Percentiles rank a stretch among this genome's conserved stretches.
Evolutionary conservation across 345 rosid species (phyloP).

Genomic region (Stellera chamaejasme): DNA sequence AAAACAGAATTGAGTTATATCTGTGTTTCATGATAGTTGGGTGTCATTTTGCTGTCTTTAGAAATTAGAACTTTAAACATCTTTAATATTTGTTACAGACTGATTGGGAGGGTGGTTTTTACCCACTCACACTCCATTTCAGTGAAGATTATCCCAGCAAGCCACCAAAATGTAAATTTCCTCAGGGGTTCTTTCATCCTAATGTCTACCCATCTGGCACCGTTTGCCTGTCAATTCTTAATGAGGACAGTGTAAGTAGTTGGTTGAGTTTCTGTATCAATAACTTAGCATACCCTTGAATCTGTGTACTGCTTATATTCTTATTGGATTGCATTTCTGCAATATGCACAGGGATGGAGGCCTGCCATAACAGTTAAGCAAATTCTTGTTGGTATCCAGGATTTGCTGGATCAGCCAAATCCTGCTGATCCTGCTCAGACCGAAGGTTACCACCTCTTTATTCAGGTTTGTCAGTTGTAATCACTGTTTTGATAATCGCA

Average conservation of each 20-base stretch:
- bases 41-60: no score
- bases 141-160: conserved; percentile 91
- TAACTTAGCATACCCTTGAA: not conserved
- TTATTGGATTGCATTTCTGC: not conserved
- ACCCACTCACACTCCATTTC: conserved; percentile 67
- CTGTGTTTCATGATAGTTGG: no score
- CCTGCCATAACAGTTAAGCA: conserved; percentile 91
- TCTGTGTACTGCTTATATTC: not conserved
- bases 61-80: no score
- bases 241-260: conserved; percentile 69
- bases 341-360: conserved; percentile 77
- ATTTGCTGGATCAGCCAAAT: conserved; percentile 81
- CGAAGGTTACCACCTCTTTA: conserved; percentile 83
- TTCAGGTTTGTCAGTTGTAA: conserved; percentile 44
- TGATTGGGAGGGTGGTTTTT: conserved; percentile 91
- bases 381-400: conserved; percentile 88
- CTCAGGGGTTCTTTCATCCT: conserved; percentile 80
- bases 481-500: no score
- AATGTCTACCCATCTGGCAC: conserved; percentile 94
- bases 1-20: no score
- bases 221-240: conserved; percentile 81
- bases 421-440: conserved; percentile 90
- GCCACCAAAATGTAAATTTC: conserved; percentile 87
- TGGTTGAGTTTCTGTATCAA: not conserved
- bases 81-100: conserved; percentile 34